phyloP scores from a whole-genome alignment of 371 early-diverging fungal species.

The Rhizopus arrhizus region DNA sequence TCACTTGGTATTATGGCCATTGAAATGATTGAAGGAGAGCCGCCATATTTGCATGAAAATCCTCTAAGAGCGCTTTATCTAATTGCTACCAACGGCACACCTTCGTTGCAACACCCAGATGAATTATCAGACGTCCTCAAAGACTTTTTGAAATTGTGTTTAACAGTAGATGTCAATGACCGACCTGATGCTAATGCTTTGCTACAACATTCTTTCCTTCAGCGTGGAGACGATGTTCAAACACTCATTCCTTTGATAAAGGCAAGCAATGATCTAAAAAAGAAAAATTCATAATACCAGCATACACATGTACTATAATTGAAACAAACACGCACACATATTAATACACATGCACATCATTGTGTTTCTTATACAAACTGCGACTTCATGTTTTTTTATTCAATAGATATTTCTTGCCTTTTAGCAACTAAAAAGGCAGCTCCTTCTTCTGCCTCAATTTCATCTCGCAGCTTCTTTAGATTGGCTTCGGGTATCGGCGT shows the following conservation, averaged over 20 bases:
- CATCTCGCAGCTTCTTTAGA: conserved; percentile 42
- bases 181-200: conserved; percentile 38
- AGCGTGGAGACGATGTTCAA: conserved; percentile 80
- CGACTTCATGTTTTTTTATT: background rate
- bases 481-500: conserved; percentile 2
- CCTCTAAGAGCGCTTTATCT: conserved; percentile 81
- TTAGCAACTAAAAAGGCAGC: conserved; percentile 38
- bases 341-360: background rate
- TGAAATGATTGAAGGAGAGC: conserved; percentile 83
- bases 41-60: conserved; percentile 87
- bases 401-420: conserved; percentile 4
- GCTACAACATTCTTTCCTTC: conserved; percentile 81
- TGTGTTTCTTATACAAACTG: background rate
- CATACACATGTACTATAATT: background rate
- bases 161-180: conserved; percentile 68
- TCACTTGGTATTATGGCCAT: conserved; percentile 89
- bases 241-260: conserved; percentile 87
- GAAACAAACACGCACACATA: background rate
- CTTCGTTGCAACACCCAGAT: conserved; percentile 78
- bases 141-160: conserved; percentile 68
- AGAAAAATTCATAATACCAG: background rate
- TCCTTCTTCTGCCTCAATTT: conserved; percentile 50
- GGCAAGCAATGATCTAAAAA: conserved; percentile 72
- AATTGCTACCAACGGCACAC: conserved; percentile 89
- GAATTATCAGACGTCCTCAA: conserved; percentile 64